Conservation (phyloP, 768 basidiomycete species). For the Rubroboletus pulcherrimus region DNA sequence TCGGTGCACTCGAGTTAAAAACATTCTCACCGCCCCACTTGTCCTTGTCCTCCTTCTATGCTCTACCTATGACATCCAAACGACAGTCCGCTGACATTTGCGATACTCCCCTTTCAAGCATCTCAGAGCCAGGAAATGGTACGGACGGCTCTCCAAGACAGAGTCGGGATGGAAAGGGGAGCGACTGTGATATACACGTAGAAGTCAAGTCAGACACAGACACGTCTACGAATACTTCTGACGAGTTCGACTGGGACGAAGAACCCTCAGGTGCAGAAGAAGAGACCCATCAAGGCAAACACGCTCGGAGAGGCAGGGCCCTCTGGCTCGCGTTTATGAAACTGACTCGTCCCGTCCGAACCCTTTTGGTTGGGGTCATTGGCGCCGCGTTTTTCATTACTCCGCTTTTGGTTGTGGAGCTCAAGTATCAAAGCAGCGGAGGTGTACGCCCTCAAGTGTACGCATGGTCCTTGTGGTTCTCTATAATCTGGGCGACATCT, state of each 20-base stretch:
- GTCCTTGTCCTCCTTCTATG: constrained; percentile 1
- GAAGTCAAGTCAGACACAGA: constrained; percentile 30
- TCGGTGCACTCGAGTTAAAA: neutral
- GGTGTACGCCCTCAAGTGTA: constrained; percentile 52
- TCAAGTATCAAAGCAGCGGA: constrained; percentile 49
- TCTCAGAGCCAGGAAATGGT: constrained; percentile 9
- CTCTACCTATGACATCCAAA: constrained; percentile 13
- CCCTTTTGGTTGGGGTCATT: constrained; percentile 53
- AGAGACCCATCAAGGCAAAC: constrained; percentile 27
- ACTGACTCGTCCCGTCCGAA: constrained; percentile 56
- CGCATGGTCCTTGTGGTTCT: constrained; percentile 64
- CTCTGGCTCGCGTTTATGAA: constrained; percentile 67
- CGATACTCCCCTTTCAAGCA: constrained; percentile 3
- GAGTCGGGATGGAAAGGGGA: constrained; percentile 11
- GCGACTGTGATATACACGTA: constrained; percentile 3
- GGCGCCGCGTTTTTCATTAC: constrained; percentile 64
- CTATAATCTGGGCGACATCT: constrained; percentile 60
- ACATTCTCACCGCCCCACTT: neutral
- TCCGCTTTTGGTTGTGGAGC: constrained; percentile 63
- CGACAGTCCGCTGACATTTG: constrained; percentile 4
- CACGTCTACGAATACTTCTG: constrained; percentile 56
- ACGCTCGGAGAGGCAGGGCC: constrained; percentile 59
- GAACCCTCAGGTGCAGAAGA: constrained; percentile 36
- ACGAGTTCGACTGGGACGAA: constrained; percentile 76
- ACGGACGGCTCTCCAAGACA: neutral